These are phyloP conservation scores for Candida gigantensis DNA, from an alignment of 1,139 yeast genomes.

Conservation along the genomic window DNA sequence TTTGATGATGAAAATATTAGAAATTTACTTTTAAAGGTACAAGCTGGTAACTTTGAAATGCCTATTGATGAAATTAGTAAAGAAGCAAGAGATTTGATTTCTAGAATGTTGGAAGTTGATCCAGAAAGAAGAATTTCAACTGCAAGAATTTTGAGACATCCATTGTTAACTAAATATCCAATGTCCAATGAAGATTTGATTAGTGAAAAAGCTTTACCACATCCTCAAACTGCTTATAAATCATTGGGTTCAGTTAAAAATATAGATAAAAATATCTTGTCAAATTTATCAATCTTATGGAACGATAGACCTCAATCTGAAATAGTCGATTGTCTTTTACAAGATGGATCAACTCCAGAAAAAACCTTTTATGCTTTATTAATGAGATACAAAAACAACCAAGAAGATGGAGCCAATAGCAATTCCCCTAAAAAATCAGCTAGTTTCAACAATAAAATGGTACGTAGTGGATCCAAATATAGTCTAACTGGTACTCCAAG, in stretches of 20 bases:
- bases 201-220: conserved; percentile 57
- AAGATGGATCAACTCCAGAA: conserved; percentile 64
- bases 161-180: conserved; percentile 65
- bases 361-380: conserved; percentile 74
- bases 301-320: conserved; percentile 64
- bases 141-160: conserved; percentile 73
- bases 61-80: conserved; percentile 56
- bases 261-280: conserved; percentile 64
- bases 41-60: conserved; percentile 73
- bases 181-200: conserved; percentile 51
- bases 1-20: conserved; percentile 81
- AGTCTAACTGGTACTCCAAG: conserved; percentile 31
- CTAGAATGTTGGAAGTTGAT: conserved; percentile 74
- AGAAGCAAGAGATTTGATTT: conserved; percentile 73
- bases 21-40: conserved; percentile 68
- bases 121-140: conserved; percentile 78
- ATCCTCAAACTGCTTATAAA: conserved; percentile 60
- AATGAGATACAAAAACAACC: conserved; percentile 53
- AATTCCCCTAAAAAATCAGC: conserved; percentile 20
- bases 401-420: conserved; percentile 32
- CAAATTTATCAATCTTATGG: conserved; percentile 73
- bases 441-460: conserved; percentile 20
- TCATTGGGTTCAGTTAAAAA: conserved; percentile 48
- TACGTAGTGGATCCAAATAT: conserved; percentile 22
- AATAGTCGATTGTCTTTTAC: conserved; percentile 54